Percentiles rank a stretch among this genome's conserved stretches.
Conservation (phyloP, 2,329 filamentous ascomycete species). For the Curvularia lunata region DNA sequence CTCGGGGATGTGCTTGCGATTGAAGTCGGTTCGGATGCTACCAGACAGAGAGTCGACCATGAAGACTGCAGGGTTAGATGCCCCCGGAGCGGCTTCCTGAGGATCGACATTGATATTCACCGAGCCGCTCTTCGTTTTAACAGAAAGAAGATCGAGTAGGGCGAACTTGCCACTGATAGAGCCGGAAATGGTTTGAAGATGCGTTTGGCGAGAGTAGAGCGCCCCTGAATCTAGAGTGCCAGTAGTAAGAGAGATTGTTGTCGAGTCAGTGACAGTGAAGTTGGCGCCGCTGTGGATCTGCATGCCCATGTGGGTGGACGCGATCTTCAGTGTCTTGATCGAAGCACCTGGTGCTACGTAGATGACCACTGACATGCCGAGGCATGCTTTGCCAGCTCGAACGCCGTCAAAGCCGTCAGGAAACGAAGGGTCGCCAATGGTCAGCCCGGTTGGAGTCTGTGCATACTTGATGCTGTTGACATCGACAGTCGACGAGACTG, state of each 20-base stretch:
- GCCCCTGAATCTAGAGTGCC: constrained; percentile 44
- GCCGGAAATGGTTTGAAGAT: constrained; percentile 49
- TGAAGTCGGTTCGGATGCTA: constrained; percentile 47
- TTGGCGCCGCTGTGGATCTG: constrained; percentile 43
- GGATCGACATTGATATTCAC: constrained; percentile 52
- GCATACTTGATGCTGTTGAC: constrained; percentile 40
- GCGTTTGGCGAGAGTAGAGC: constrained; percentile 49
- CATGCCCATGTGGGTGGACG: constrained; percentile 49
- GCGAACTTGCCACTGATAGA: constrained; percentile 52
- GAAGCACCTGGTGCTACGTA: constrained; percentile 45
- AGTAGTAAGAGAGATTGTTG: constrained; percentile 43
- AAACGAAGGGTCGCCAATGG: constrained; percentile 36
- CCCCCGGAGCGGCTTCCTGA: constrained; percentile 37
- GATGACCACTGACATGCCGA: constrained; percentile 48
- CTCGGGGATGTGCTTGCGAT: constrained; percentile 45
- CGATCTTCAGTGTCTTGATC: constrained; percentile 45
- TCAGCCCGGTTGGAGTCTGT: constrained; percentile 30
- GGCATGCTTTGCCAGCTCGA: constrained; percentile 37
- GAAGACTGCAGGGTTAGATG: constrained; percentile 48
- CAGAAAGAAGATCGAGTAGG: constrained; percentile 49
- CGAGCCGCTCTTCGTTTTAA: constrained; percentile 51
- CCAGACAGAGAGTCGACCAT: constrained; percentile 45
- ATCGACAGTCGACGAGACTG: constrained; percentile 44
- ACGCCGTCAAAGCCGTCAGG: constrained; percentile 36
- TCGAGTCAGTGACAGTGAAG: constrained; percentile 42